Base-by-base conservation (phyloP, 176 grass and related monocot species). In the Aegilops sharonensis region DNA sequence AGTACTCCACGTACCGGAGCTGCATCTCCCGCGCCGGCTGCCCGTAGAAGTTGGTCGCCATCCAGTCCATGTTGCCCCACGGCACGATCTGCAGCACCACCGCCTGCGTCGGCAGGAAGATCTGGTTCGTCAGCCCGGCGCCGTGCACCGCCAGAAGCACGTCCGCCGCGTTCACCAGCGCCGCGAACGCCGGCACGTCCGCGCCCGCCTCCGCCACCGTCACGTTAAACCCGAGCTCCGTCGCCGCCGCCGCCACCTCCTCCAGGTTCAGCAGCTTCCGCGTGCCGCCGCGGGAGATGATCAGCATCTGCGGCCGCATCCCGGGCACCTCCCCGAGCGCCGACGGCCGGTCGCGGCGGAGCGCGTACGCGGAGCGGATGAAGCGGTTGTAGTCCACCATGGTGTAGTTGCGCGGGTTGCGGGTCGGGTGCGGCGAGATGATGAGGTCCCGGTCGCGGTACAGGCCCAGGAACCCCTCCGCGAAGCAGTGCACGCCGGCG, bases 321-420 rank as follows among this genome's bases (percentile, higher is more conserved):
- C 87, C 89, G 17, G 81, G 77, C 11, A 3, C 32, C 60, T 94
- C 92, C 0, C 92, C 95, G 30, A 97, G 90, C 7, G 64, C 80
- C 1, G 87, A 63, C 0, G 90, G 89, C 0, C 9, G 17, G 13
- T 89, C 95, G 0, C 86, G 83, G 4, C 77, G 88, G 8, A 97
- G 84, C 9, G 77, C 80, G 42, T 89, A 84, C 0, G 90, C 88
- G 6, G 32, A 32, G 1, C 90, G 90, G 40, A 97, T 35, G 72
- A 97, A 97, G 1, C 68, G 80, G 30, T 71, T 85, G 90, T 89
- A 97, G 87, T 91, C 89, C 1, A 89, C 84, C 95, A 97, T 97
- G 65, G 95, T 91, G 72, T 70, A 24, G 78, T 88, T 90, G 30
- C 90, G 84, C 15, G 93, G 93, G 77, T 94, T 92, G 39, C 90